Evolutionary conservation across 2,329 filamentous ascomycete species (phyloP).

Genomic region (Fusarium coicis): DNA sequence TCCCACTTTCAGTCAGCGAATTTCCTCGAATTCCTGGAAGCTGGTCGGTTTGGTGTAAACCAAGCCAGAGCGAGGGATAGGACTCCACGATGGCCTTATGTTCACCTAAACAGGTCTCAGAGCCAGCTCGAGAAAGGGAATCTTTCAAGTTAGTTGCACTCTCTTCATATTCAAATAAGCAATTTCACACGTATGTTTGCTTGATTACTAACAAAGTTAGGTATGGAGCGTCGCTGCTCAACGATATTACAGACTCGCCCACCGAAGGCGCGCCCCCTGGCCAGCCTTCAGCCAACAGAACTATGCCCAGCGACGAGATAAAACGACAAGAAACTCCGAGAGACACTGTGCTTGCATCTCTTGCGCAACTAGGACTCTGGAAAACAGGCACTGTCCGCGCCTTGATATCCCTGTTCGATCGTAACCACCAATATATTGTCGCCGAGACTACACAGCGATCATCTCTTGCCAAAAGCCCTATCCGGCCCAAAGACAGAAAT

Average conservation of each 20-base stretch:
- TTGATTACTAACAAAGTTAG: slow-evolving; percentile 3
- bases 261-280: slow-evolving; percentile 13
- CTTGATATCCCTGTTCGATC: slow-evolving; percentile 64
- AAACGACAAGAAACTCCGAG: neutral
- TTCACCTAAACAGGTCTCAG: slow-evolving; percentile 17
- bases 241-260: slow-evolving; percentile 9
- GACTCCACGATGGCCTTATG: slow-evolving; percentile 7
- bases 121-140: slow-evolving; percentile 28
- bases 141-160: slow-evolving; percentile 25
- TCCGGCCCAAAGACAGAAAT: slow-evolving; percentile 6
- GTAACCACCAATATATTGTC: slow-evolving; percentile 58
- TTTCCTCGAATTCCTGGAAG: neutral
- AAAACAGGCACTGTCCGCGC: slow-evolving; percentile 54
- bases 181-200: too few species aligned
- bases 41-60: neutral
- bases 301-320: neutral
- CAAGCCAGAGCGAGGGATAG: neutral
- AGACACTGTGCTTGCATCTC: slow-evolving; percentile 56
- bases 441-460: slow-evolving; percentile 58
- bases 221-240: slow-evolving; percentile 27
- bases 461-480: slow-evolving; percentile 49
- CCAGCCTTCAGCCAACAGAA: neutral
- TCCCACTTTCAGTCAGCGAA: neutral
- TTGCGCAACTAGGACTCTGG: slow-evolving; percentile 60
- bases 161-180: neutral